phyloP scores from a whole-genome alignment of 2,329 filamentous ascomycete genomes.

The Fusarium brevicatenulatum region DNA sequence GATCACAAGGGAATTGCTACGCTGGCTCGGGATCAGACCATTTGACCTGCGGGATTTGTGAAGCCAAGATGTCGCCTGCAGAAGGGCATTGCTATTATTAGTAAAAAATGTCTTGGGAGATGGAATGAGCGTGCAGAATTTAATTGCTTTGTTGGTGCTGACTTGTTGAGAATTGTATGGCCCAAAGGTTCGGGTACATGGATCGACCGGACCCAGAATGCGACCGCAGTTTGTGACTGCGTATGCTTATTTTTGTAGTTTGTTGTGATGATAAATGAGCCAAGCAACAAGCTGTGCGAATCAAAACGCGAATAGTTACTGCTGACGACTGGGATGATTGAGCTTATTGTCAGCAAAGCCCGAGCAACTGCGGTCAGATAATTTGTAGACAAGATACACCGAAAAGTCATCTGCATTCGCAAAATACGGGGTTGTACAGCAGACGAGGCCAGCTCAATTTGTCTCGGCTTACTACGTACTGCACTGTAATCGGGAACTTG shows the following conservation, averaged over 20 bases:
- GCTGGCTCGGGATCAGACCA: conserved; percentile 5
- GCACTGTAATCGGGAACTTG: not conserved
- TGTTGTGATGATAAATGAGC: conserved; percentile 1
- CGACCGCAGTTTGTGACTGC: not conserved
- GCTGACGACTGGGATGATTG: not conserved
- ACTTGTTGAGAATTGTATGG: not conserved
- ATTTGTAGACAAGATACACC: not conserved
- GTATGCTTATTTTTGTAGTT: not conserved
- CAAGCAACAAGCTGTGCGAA: conserved; percentile 4
- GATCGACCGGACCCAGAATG: conserved; percentile 16
- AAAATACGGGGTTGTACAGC: conserved; percentile 22
- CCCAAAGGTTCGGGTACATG: not conserved
- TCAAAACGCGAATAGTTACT: not conserved
- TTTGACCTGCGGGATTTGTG: not conserved
- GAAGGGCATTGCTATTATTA: conserved; percentile 14
- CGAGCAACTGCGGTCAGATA: conserved; percentile 7
- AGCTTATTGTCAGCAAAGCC: conserved; percentile 13
- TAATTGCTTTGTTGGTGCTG: not conserved
- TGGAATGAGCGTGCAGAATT: not conserved
- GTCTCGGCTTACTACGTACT: not conserved
- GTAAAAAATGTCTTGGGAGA: not conserved
- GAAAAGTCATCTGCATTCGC: not conserved
- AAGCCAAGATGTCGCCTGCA: conserved; percentile 8
- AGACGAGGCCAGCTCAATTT: conserved; percentile 1
- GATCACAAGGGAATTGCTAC: not conserved